A percentile compares a stretch with the other conserved stretches of the same genome.
Conservation (phyloP, 768 basidiomycete genomes). For the Lyophyllum semitale region DNA sequence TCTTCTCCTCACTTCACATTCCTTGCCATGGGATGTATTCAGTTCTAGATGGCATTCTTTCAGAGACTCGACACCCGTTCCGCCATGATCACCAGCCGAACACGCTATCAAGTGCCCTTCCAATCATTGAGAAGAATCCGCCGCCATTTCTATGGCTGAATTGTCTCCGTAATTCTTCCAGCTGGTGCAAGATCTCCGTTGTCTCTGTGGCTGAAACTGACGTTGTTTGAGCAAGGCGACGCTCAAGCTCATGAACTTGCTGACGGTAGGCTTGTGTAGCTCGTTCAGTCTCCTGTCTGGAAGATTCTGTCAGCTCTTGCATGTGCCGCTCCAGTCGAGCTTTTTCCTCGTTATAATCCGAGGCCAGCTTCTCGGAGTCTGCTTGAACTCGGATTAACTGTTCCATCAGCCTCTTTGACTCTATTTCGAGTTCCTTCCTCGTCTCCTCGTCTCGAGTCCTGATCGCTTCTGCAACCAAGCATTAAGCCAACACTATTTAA, state of each 20-base stretch:
- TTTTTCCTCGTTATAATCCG: neutral
- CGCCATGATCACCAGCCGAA: too few relatives aligned
- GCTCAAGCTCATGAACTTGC: neutral
- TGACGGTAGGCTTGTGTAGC: neutral
- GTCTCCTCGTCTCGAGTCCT: neutral
- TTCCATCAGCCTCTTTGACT: neutral
- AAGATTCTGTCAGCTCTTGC: neutral
- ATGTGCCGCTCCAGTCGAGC: neutral
- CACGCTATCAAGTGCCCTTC: too few relatives aligned
- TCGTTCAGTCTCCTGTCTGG: neutral
- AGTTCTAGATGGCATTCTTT: too few relatives aligned
- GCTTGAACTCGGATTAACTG: neutral
- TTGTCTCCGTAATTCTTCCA: too few relatives aligned
- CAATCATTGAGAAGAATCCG: too few relatives aligned
- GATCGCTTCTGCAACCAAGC: neutral
- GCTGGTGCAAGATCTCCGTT: too few relatives aligned
- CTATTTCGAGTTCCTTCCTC: neutral
- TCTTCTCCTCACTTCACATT: too few relatives aligned
- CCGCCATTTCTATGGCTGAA: too few relatives aligned
- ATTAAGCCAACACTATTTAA: neutral
- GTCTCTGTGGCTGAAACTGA: neutral
- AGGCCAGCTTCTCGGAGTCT: neutral
- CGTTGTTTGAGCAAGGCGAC: neutral
- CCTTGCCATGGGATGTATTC: too few relatives aligned
- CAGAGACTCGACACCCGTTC: too few relatives aligned